A percentile compares a stretch with the other conserved stretches of the same genome.
These are phyloP conservation scores for Metschnikowia lachancei DNA, from an alignment of 805 yeast genomes.

Conservation along the genomic window DNA sequence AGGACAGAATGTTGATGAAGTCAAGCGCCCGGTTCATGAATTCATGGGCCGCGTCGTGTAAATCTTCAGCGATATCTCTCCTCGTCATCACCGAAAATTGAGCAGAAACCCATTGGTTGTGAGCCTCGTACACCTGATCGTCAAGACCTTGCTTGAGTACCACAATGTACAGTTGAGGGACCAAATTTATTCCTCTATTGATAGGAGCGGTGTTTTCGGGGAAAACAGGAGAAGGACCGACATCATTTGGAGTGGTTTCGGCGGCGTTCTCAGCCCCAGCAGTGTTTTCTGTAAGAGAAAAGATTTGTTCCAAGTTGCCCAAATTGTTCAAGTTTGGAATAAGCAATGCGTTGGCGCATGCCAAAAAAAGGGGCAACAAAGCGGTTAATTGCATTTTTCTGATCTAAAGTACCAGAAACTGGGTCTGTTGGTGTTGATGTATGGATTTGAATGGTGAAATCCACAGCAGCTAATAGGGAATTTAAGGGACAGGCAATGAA, in stretches of 20 bases:
- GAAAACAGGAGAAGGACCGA: neutral
- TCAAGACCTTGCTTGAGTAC: slow-evolving; percentile 17
- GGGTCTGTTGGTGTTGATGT: too few relatives aligned
- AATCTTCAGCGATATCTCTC: slow-evolving; percentile 23
- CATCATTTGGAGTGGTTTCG: neutral
- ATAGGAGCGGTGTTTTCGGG: neutral
- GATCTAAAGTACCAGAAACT: too few relatives aligned
- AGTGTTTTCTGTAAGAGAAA: slow-evolving; percentile 6
- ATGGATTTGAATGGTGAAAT: too few relatives aligned
- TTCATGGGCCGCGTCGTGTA: slow-evolving; percentile 14
- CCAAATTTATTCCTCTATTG: slow-evolving; percentile 1
- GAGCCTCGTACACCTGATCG: slow-evolving; percentile 9
- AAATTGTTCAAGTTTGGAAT: slow-evolving; percentile 14
- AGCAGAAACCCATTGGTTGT: slow-evolving; percentile 15
- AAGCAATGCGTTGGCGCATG: slow-evolving; percentile 13
- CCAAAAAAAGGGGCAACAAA: slow-evolving; percentile 6
- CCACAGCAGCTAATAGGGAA: too few relatives aligned
- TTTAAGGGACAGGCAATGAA: too few relatives aligned
- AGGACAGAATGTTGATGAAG: slow-evolving; percentile 13
- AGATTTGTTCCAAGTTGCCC: slow-evolving; percentile 10
- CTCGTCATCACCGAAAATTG: slow-evolving; percentile 14
- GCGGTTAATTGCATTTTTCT: slow-evolving; percentile 7
- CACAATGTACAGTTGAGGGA: slow-evolving; percentile 18
- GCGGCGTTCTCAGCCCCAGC: neutral
- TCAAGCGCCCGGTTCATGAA: slow-evolving; percentile 8